Conservation (phyloP, 129 eudicot genomes). For the Flaveria ramosissima region DNA sequence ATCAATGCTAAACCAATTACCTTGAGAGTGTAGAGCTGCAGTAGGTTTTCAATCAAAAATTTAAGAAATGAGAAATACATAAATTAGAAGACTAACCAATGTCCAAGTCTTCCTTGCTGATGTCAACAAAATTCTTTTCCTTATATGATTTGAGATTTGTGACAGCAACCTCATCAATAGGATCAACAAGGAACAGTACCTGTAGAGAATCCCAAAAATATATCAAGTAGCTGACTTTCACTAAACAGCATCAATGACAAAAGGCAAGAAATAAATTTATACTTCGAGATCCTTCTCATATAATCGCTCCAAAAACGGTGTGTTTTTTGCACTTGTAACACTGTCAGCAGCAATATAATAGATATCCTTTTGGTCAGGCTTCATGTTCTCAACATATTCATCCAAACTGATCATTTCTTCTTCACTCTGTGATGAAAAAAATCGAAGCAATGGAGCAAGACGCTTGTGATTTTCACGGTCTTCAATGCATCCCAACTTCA, state of each 20-base stretch:
- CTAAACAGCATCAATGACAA: conserved; percentile 6
- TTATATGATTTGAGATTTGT: conserved; percentile 78
- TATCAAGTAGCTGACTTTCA: background rate
- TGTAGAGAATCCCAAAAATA: conserved; percentile 28
- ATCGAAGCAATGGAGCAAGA: conserved; percentile 81
- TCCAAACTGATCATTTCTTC: conserved; percentile 86
- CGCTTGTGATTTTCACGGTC: conserved; percentile 96
- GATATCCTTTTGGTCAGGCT: conserved; percentile 85
- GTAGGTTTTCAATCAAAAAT: background rate
- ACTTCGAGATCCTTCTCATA: conserved; percentile 89
- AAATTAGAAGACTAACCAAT: conserved; percentile 56
- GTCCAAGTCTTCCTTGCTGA: conserved; percentile 90
- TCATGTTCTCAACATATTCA: conserved; percentile 94
- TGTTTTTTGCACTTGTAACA: conserved; percentile 82
- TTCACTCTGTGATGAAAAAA: conserved; percentile 88
- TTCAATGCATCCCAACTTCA: conserved; percentile 88
- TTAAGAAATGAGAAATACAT: background rate
- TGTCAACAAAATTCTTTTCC: conserved; percentile 87
- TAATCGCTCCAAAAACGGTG: conserved; percentile 88
- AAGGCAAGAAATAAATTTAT: background rate
- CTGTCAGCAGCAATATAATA: conserved; percentile 93
- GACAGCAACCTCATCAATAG: conserved; percentile 88
- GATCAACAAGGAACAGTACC: conserved; percentile 88
- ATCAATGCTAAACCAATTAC: background rate
- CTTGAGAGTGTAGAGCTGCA: background rate